These are phyloP conservation scores for Thymus quinquecostatus DNA, from an alignment of 257 asterid species.

Conservation along the genomic window DNA sequence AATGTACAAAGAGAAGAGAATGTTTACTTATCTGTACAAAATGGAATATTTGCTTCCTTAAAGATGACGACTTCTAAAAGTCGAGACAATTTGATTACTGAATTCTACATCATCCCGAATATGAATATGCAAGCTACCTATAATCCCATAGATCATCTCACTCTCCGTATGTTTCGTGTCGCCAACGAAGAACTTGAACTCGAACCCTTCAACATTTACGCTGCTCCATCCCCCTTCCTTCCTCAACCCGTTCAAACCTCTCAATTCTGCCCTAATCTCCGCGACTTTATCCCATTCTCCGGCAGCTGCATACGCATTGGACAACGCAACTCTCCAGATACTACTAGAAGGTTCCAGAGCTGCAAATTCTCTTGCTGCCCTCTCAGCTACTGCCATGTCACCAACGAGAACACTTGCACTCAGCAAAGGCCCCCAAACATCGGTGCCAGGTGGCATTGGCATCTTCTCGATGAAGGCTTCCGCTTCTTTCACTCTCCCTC, in stretches of 20 bases:
- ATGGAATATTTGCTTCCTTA: too few species aligned
- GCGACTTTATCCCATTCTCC: slow-evolving; percentile 46
- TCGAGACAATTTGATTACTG: not conserved
- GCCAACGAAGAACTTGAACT: slow-evolving; percentile 44
- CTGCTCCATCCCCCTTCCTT: slow-evolving; percentile 64
- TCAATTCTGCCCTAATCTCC: slow-evolving; percentile 40
- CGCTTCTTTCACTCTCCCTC: slow-evolving; percentile 48
- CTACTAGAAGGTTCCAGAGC: slow-evolving; percentile 41
- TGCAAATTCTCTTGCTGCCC: slow-evolving; percentile 43
- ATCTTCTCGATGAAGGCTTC: slow-evolving; percentile 35
- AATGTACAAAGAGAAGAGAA: not conserved
- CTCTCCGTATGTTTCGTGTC: slow-evolving; percentile 39
- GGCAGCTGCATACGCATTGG: slow-evolving; percentile 46
- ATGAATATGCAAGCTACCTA: slow-evolving; percentile 35
- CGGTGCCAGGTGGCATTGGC: slow-evolving; percentile 34
- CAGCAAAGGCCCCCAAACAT: slow-evolving; percentile 53
- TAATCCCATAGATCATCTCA: slow-evolving; percentile 31
- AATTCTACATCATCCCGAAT: slow-evolving; percentile 29
- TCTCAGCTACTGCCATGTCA: slow-evolving; percentile 40
- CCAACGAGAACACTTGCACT: slow-evolving; percentile 35
- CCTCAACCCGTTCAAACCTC: slow-evolving; percentile 30
- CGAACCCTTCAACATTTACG: slow-evolving; percentile 39
- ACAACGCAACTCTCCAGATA: slow-evolving; percentile 49
- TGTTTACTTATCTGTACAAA: too few species aligned
- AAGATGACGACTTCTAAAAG: too few species aligned